Conservation (phyloP, 2,329 filamentous ascomycete species). For the Endoconidiophora laricicola region DNA sequence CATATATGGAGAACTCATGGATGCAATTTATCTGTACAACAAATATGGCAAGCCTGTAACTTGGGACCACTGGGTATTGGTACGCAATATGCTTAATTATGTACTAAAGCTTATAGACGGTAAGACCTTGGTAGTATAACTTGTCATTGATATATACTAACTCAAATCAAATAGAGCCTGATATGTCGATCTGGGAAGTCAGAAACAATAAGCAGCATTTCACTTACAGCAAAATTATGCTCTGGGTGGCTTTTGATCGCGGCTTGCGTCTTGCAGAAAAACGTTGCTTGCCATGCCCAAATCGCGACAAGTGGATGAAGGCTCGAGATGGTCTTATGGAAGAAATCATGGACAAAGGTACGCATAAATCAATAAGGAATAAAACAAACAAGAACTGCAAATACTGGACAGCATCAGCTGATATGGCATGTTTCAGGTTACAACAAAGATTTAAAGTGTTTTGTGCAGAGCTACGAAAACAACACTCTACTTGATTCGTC, state of each 20-base stretch:
- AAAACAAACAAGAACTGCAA: background rate
- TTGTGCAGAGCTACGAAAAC: conserved; percentile 62
- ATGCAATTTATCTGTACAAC: conserved; percentile 62
- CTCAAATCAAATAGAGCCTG: conserved; percentile 31
- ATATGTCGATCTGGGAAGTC: conserved; percentile 78
- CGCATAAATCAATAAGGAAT: background rate
- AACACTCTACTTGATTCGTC: conserved; percentile 55
- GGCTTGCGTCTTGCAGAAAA: conserved; percentile 59
- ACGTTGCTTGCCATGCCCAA: conserved; percentile 57
- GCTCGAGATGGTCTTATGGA: conserved; percentile 55
- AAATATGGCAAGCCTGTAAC: conserved; percentile 62
- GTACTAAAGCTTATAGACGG: conserved; percentile 49
- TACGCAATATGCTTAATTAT: conserved; percentile 56
- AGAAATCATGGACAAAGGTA: conserved; percentile 56
- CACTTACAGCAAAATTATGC: conserved; percentile 67
- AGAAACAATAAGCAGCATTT: conserved; percentile 62
- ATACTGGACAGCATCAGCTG: background rate
- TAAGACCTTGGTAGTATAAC: conserved; percentile 16
- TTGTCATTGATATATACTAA: conserved; percentile 11
- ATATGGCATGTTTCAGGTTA: conserved; percentile 32
- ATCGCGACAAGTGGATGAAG: conserved; percentile 47
- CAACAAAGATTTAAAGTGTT: conserved; percentile 51
- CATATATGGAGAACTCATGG: conserved; percentile 66
- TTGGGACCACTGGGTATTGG: conserved; percentile 59
- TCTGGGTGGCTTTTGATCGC: conserved; percentile 68